Evolutionary conservation across 2,329 filamentous ascomycete species (phyloP), one percentile per base, ranked within the genome.

Genomic region (Sclerotinia nivalis): DNA sequence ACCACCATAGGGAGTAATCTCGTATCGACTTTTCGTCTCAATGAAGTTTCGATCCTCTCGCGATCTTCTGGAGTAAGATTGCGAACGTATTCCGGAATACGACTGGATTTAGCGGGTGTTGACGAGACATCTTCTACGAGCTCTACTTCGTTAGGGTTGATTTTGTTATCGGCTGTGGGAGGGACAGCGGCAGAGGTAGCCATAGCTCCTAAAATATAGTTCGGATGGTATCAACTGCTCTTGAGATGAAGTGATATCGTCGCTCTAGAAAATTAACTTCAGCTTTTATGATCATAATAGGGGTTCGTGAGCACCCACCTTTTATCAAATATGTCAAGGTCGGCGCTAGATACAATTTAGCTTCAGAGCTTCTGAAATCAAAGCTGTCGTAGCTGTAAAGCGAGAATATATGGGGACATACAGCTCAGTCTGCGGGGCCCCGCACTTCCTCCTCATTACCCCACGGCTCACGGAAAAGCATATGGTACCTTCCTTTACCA

Each of bases 1-100:
- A 91, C 86, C 55, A 91, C 82, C 80, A 89, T 88, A 0, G 90
- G 90, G 74, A 93, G 81, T 43, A 92, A 78, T 66, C 89, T 82
- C 12, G 85, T 74, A 77, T 93, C 90, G 68, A 92, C 87, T 78
- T 91, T 92, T 71, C 85, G 83, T 70, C 85, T 82, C 66, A 93
- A 79, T 65, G 82, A 84, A 70, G 80, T 82, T 77, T 93, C 89
- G 1, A 87, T 81, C 8, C 77, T 75, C 0, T 77, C 69, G 50
- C 86, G 83, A 73, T 87, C 80, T 72, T 87, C 86, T 0, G 81
- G 80, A 2, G 83, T 82, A 75, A 89, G 80, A 60, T 82, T 78
- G 45, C 81, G 78, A 66, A 84, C 77, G 52, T 80, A 74, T 43
- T 75, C 76, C 6, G 76, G 76, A 15, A 73, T 69, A 15, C n/a